Evolutionary conservation across 73 alveolate species (phyloP).

Genomic region (Tetrahymena thermophila): DNA sequence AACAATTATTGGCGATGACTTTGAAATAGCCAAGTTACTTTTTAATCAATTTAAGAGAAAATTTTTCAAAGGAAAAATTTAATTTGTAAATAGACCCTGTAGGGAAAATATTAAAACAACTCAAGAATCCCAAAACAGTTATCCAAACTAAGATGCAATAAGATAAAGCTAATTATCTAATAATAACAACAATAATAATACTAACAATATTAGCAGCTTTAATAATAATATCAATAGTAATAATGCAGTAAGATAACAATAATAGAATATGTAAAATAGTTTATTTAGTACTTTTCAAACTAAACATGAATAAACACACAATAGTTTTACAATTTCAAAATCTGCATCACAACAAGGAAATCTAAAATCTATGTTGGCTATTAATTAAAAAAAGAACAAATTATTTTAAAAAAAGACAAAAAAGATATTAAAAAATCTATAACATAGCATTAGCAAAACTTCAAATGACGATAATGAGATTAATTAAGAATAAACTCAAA

Average conservation of each 20-base stretch:
- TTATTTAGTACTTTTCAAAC: too few species aligned
- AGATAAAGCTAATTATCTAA: background rate
- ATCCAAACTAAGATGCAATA: background rate
- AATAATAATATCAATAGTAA: too few species aligned
- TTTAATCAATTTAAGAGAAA: background rate
- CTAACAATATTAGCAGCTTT: too few species aligned
- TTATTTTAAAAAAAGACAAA: background rate
- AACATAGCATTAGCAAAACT: background rate
- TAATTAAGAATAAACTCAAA: background rate
- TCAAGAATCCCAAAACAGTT: background rate
- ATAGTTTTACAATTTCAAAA: background rate
- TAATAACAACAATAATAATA: too few species aligned
- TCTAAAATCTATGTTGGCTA: background rate
- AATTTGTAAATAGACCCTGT: background rate
- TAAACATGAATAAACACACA: too few species aligned
- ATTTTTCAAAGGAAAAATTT: background rate
- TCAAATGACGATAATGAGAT: background rate
- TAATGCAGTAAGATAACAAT: too few species aligned
- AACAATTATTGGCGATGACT: background rate
- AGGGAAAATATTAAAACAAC: background rate
- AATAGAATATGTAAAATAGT: too few species aligned
- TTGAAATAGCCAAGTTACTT: background rate
- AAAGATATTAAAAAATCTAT: background rate
- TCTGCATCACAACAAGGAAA: background rate
- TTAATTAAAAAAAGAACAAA: background rate